Conservation (phyloP, 148 eudicot species). For the Silene uniflora region DNA sequence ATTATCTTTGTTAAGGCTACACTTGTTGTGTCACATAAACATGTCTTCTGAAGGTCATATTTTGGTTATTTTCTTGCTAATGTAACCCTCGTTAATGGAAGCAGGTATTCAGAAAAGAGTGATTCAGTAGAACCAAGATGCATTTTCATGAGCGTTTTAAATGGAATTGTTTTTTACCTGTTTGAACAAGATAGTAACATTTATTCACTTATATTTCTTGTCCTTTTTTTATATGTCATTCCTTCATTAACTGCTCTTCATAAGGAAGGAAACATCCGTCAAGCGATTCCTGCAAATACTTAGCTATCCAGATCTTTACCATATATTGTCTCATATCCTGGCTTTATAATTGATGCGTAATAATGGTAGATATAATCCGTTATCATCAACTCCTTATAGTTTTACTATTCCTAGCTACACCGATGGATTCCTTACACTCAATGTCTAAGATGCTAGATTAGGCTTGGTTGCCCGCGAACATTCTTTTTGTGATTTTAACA, state of each 20-base stretch:
- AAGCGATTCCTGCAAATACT: neutral
- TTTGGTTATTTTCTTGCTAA: neutral
- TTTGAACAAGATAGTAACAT: neutral
- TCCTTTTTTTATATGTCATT: neutral
- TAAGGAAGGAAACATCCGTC: neutral
- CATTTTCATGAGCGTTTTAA: neutral
- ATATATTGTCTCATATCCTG: neutral
- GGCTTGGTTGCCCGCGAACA: neutral
- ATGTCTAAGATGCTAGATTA: neutral
- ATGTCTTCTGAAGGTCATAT: neutral
- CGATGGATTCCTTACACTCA: constrained; percentile 10
- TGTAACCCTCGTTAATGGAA: neutral
- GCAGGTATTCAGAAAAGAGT: neutral
- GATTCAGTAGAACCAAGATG: neutral
- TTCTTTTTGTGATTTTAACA: constrained; percentile 5
- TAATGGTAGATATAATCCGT: neutral
- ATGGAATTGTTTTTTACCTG: neutral
- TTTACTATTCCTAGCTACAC: neutral
- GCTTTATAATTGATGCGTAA: neutral
- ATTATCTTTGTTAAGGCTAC: neutral
- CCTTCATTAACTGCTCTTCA: neutral
- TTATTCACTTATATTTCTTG: neutral
- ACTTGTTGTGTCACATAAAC: neutral
- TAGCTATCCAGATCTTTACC: neutral
- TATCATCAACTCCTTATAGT: neutral